Conservation (phyloP, 2,329 filamentous ascomycete genomes). For the Macrophomina pseudophaseolina region DNA sequence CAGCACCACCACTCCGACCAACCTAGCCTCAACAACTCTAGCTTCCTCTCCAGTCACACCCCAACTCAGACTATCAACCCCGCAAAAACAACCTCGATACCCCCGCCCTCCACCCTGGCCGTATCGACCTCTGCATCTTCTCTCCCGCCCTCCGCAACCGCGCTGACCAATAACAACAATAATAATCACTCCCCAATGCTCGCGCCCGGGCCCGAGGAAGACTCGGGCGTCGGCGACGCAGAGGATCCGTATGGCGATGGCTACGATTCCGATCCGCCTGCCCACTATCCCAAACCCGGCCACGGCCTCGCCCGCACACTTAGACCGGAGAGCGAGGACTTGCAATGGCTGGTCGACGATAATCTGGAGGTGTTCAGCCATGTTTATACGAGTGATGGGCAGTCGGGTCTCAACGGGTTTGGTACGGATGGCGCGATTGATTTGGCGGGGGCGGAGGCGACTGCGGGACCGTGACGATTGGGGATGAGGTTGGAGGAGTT, state of each 20-base stretch:
- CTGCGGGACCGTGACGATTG: constrained; percentile 9
- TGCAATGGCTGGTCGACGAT: constrained; percentile 67
- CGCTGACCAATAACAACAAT: neutral
- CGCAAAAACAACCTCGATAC: constrained; percentile 30
- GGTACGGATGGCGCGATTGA: constrained; percentile 26
- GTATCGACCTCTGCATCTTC: constrained; percentile 16
- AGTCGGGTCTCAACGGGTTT: constrained; percentile 28
- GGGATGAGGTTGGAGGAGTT: neutral
- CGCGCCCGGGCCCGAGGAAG: neutral
- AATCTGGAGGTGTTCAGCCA: constrained; percentile 64
- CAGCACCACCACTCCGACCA: neutral
- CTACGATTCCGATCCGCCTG: constrained; percentile 58
- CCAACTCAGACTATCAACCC: constrained; percentile 22
- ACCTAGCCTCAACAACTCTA: constrained; percentile 14
- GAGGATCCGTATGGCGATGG: constrained; percentile 46
- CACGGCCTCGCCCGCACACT: constrained; percentile 61
- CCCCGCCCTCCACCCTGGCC: constrained; percentile 2
- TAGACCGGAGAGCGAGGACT: constrained; percentile 62
- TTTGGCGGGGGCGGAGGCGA: constrained; percentile 4
- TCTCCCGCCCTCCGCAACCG: neutral
- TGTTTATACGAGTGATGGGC: constrained; percentile 23
- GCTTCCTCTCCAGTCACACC: constrained; percentile 10
- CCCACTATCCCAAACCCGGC: constrained; percentile 67
- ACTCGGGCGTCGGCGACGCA: neutral
- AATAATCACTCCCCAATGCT: neutral